phyloP scores from a whole-genome alignment of 169 alveolate genomes.

The Eimeria necatrix region DNA sequence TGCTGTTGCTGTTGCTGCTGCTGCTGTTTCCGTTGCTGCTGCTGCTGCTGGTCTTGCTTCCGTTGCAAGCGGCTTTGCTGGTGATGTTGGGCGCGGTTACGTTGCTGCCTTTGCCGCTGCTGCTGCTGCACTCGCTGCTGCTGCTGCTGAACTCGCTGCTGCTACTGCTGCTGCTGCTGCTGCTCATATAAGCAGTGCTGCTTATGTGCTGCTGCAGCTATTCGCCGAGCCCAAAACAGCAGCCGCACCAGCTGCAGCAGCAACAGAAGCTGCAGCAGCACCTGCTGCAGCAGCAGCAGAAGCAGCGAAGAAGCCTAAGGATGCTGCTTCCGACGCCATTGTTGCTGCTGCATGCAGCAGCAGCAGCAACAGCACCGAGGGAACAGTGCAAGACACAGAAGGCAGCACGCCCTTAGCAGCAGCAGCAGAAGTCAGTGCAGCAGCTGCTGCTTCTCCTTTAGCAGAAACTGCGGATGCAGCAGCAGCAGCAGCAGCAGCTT shows the following conservation, averaged over 20 bases:
- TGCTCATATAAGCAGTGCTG: not conserved
- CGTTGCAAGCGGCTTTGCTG: too few relatives aligned
- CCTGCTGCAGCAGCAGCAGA: not conserved
- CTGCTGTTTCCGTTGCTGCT: not conserved
- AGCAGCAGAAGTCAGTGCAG: too few relatives aligned
- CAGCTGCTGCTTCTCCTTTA: too few relatives aligned
- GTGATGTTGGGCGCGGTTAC: too few relatives aligned
- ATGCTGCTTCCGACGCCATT: not conserved
- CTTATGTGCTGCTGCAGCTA: conserved; percentile 40
- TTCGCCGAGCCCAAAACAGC: not conserved
- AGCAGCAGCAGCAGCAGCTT: not conserved
- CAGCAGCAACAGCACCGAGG: conserved; percentile 1
- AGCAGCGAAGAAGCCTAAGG: not conserved
- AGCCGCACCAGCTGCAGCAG: not conserved
- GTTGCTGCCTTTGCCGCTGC: too few relatives aligned
- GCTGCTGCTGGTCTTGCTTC: too few relatives aligned
- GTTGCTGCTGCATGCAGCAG: not conserved
- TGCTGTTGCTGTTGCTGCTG: not conserved
- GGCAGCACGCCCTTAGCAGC: not conserved
- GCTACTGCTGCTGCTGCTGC: conserved; percentile 18
- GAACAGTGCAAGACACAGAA: not conserved
- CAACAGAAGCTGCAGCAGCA: not conserved
- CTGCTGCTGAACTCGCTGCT: not conserved
- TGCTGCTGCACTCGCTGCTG: not conserved
- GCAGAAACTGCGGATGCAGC: not conserved